These are phyloP conservation scores for Solanum acaule DNA, from an alignment of 257 asterid genomes.

Conservation along the genomic window DNA sequence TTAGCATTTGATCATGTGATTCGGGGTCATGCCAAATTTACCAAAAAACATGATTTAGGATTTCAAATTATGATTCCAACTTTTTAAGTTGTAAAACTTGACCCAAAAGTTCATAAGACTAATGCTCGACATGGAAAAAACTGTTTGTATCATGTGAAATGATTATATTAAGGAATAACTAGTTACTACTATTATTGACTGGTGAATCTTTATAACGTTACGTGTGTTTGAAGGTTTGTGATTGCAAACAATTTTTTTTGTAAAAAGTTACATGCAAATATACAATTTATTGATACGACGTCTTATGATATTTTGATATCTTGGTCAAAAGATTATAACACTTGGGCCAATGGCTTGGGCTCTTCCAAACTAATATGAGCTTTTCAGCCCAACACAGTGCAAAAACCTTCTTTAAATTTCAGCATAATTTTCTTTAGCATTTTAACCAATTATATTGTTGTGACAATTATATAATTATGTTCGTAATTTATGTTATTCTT, in stretches of 20 bases:
- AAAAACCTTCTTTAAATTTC: not conserved
- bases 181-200: not conserved
- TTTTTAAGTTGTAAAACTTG: too few species aligned
- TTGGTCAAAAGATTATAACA: not conserved
- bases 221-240: not conserved
- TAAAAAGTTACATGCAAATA: not conserved
- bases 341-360: not conserved
- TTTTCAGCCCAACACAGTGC: not conserved
- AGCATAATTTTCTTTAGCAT: not conserved
- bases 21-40: too few species aligned
- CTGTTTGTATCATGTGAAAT: not conserved
- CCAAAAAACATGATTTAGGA: too few species aligned
- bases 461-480: not conserved
- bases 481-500: not conserved
- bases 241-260: not conserved
- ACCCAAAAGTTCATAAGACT: too few species aligned
- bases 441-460: not conserved
- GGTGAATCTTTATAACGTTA: not conserved
- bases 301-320: not conserved
- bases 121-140: too few species aligned
- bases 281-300: fast-evolving
- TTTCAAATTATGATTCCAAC: too few species aligned
- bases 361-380: not conserved
- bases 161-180: too few species aligned
- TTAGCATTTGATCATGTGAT: too few species aligned